These are phyloP conservation scores for Wickerhamiella australiensis DNA, from an alignment of 805 yeast genomes.

Conservation along the genomic window DNA sequence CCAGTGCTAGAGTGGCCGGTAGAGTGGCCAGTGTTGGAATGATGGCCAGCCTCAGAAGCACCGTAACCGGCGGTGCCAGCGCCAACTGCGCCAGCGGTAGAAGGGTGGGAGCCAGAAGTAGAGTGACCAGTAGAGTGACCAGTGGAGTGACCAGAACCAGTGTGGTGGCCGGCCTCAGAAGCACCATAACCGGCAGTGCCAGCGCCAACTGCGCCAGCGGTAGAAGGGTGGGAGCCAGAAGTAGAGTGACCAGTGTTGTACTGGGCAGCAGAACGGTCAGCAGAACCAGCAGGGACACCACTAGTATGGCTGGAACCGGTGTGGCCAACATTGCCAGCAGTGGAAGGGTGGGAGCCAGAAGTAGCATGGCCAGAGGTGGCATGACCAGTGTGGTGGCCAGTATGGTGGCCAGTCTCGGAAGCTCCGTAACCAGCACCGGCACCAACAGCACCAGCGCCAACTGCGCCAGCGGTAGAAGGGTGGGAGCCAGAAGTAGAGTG, in stretches of 20 bases:
- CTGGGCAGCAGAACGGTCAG: background rate
- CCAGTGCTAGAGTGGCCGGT: conserved; percentile 9
- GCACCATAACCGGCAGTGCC: background rate
- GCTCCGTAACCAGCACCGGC: conserved; percentile 13
- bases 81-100: background rate
- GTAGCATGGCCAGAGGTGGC: background rate
- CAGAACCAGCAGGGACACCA: background rate
- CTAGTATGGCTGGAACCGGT: background rate
- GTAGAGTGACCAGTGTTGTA: background rate
- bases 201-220: background rate
- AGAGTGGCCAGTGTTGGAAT: conserved; percentile 12
- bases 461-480: conserved; percentile 9
- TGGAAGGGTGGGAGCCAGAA: background rate
- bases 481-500: background rate
- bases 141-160: conserved; percentile 6
- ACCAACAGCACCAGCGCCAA: conserved; percentile 21
- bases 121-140: background rate
- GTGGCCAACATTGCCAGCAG: background rate
- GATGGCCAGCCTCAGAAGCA: background rate
- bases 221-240: background rate
- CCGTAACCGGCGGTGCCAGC: background rate
- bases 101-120: background rate
- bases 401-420: background rate
- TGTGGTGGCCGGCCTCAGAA: background rate
- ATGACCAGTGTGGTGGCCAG: background rate